A percentile compares a stretch with the other conserved stretches of the same genome.
Conservation (phyloP, 2,329 filamentous ascomycete species). For the Diaporthe citri region DNA sequence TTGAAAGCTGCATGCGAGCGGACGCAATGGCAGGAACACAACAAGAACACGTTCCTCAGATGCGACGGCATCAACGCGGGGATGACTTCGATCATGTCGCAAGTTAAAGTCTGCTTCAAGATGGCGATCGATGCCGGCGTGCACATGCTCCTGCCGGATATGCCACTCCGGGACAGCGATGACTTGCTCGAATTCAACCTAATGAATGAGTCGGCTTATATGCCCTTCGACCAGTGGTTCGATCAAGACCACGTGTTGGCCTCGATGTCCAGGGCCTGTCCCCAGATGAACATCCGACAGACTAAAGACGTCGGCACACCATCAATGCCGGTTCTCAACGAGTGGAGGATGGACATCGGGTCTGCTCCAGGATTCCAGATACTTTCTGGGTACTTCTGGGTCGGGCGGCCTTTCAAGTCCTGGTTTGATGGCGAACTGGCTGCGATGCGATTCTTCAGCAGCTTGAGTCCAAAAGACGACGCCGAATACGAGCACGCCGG, state of each 20-base stretch:
- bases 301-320: conserved; percentile 35
- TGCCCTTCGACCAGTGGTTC: conserved; percentile 49
- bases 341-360: conserved; percentile 33
- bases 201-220: conserved; percentile 44
- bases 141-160: conserved; percentile 45
- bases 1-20: conserved; percentile 40
- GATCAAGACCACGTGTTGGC: conserved; percentile 45
- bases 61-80: conserved; percentile 48
- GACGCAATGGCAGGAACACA: conserved; percentile 39
- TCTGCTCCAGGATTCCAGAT: conserved; percentile 23
- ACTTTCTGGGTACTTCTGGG: conserved; percentile 38
- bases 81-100: conserved; percentile 48
- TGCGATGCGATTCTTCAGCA: conserved; percentile 22
- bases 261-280: conserved; percentile 43
- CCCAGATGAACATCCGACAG: conserved; percentile 47
- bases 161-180: conserved; percentile 46
- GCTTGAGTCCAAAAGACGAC: conserved; percentile 24
- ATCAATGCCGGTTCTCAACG: conserved; percentile 19
- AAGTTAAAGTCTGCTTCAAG: conserved; percentile 49
- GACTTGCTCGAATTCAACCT: conserved; percentile 47
- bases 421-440: conserved; percentile 36
- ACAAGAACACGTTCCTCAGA: conserved; percentile 44
- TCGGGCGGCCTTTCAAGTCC: conserved; percentile 34
- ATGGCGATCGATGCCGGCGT: conserved; percentile 48
- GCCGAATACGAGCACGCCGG: conserved; percentile 31